Conservation (phyloP, 768 basidiomycete species). For the Kwoniella sp. region DNA sequence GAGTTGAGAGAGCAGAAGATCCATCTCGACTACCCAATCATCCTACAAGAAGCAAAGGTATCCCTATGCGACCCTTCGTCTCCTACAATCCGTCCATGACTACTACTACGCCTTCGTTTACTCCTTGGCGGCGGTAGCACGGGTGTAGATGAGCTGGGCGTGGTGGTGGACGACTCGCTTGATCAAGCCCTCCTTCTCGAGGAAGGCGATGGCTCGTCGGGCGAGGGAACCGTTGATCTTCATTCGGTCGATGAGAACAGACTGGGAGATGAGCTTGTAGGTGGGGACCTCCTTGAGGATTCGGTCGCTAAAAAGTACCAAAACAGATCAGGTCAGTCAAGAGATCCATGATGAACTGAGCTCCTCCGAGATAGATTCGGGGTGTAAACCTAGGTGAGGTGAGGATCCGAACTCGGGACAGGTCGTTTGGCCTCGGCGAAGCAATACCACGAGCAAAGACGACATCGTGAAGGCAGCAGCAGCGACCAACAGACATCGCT, state of each 20-base stretch:
- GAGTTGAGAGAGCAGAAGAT: constrained; percentile 1
- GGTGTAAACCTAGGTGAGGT: no score
- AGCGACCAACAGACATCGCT: no score
- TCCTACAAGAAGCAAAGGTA: constrained; percentile 6
- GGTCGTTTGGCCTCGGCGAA: no score
- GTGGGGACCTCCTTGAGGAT: constrained; percentile 98
- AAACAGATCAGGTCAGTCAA: no score
- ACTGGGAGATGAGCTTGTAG: constrained; percentile 97
- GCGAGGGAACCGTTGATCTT: constrained; percentile 96
- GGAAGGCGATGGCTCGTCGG: constrained; percentile 82
- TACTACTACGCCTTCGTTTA: no score
- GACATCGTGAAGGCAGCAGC: no score
- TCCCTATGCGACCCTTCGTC: background rate
- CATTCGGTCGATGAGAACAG: constrained; percentile 96
- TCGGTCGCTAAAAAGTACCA: constrained; percentile 51
- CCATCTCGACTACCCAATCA: constrained; percentile 12
- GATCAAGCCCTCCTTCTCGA: constrained; percentile 92
- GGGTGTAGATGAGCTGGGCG: constrained; percentile 85
- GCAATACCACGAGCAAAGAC: no score
- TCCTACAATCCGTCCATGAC: no score
- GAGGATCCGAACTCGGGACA: no score
- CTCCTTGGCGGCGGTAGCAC: constrained; percentile 52
- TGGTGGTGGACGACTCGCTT: constrained; percentile 97
- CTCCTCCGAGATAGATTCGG: no score
- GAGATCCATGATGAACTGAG: no score